Base-by-base conservation (phyloP, 805 yeast genomes). In the Myxozyma mucilagina region DNA sequence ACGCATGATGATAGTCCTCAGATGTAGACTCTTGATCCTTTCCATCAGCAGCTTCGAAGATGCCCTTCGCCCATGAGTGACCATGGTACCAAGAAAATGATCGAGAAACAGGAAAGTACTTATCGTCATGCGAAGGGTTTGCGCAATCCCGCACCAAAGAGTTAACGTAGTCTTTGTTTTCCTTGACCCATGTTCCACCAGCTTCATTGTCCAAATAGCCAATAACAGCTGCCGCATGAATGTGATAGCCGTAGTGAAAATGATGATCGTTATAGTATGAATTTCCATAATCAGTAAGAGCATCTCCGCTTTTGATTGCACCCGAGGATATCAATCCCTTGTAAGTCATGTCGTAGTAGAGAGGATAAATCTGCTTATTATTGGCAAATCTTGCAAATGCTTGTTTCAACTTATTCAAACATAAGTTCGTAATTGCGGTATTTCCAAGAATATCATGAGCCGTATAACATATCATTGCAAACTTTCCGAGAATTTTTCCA, bases 401-500 rank as follows among this genome's bases (percentile, higher is more conserved):
- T 18, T 74, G 68, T 69, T 89, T 87, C 65, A 92, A 72, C 58
- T 81, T 80, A 1, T 81, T 80, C 47, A 90, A 75, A 43, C 88
- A 75, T 8, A 72, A 72, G 13, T 72, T 67, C 1, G 94, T 81
- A 57, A 87, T 74, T 0, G 70, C 72, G 0, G 74, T 70, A 70
- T 92, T 87, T 18, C 82, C 72, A 48, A 93, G 73, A 18, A 93
- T 79, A 63, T 79, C 85, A 57, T 87, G 85, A 42, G 87, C 84
- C 10, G 86, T 89, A 64, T 87, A 87, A 13, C 90, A 78, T 55
- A 94, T 81, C 79, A 88, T 87, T 0, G 98, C 97, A 74, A 89
- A 94, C 75, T 92, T 94, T 67, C 91, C 97, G 53, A 92, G 76
- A 32, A 84, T 80, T 72, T 94, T 93, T 11, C 98, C 99, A 1